phyloP scores from a whole-genome alignment of 495 filamentous ascomycete genomes.

The Penicillium angulare region DNA sequence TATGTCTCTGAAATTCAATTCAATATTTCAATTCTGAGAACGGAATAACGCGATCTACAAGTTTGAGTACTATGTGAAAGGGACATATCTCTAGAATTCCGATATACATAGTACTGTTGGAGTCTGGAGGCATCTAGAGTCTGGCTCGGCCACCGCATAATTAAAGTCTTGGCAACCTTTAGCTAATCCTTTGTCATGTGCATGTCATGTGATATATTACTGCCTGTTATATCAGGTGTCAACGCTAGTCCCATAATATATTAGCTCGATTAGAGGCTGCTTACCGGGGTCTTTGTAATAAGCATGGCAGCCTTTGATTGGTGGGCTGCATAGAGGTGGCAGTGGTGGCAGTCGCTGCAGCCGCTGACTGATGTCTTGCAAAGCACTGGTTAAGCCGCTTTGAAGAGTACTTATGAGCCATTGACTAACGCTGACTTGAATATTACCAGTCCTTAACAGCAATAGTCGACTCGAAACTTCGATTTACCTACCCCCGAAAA shows the following conservation, averaged over 20 bases:
- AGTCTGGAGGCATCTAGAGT: too few relatives aligned
- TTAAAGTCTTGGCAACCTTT: too few relatives aligned
- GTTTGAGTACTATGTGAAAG: too few relatives aligned
- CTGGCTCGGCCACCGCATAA: too few relatives aligned
- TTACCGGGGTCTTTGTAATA: constrained; percentile 35
- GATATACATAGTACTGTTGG: too few relatives aligned
- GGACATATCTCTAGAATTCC: too few relatives aligned
- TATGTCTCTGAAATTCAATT: too few relatives aligned
- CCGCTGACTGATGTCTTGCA: constrained; percentile 33
- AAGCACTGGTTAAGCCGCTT: constrained; percentile 17
- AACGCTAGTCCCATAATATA: constrained; percentile 2
- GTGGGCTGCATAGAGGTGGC: too few relatives aligned
- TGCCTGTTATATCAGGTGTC: neutral
- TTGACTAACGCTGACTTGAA: constrained; percentile 29
- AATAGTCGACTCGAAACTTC: constrained; percentile 22
- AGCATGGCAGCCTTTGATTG: too few relatives aligned
- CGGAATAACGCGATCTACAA: too few relatives aligned
- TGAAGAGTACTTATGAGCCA: constrained; percentile 7
- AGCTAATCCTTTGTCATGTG: neutral
- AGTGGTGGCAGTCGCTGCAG: constrained; percentile 3
- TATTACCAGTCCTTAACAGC: constrained; percentile 8
- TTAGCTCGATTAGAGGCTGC: constrained; percentile 14
- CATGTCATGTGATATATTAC: neutral
- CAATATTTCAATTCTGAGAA: too few relatives aligned
- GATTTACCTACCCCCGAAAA: neutral